A percentile compares a stretch with the other conserved stretches of the same genome.
These are phyloP conservation scores for Talaromyces sp. DNA, from an alignment of 2,329 filamentous ascomycete species.

Conservation along the genomic window DNA sequence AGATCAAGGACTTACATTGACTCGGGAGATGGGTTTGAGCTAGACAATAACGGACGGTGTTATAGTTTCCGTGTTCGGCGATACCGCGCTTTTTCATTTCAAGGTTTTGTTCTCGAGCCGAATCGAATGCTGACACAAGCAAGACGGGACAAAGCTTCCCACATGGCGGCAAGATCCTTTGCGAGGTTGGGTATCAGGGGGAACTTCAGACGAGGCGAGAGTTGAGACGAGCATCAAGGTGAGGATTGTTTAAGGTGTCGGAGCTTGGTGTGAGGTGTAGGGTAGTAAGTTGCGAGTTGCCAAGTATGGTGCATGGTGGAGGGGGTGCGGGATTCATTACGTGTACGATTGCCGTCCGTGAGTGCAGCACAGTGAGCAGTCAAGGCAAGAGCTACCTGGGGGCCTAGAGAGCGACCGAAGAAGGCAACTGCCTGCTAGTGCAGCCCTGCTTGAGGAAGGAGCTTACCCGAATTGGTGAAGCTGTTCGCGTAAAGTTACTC, in stretches of 20 bases:
- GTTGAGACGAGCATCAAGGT: too few species aligned
- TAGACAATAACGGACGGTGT: not conserved
- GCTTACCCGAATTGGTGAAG: not conserved
- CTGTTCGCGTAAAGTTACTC: conserved; percentile 2
- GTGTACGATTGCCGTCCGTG: not conserved
- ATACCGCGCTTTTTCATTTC: not conserved
- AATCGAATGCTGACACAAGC: not conserved
- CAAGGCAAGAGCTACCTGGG: not conserved
- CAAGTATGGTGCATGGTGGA: too few species aligned
- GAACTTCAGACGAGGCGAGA: too few species aligned
- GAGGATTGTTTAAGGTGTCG: too few species aligned
- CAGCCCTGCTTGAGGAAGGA: not conserved
- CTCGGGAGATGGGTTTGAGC: not conserved
- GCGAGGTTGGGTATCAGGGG: too few species aligned
- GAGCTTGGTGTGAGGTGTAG: too few species aligned
- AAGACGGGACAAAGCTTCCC: not conserved
- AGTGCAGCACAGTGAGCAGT: not conserved
- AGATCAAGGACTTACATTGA: not conserved
- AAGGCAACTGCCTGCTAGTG: not conserved
- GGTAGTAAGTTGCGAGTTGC: too few species aligned
- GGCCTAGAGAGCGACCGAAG: not conserved
- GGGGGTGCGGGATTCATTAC: not conserved
- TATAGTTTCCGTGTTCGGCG: not conserved
- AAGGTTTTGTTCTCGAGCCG: not conserved
- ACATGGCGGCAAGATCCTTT: not conserved